Evolutionary conservation across 805 yeast genomes (phyloP), one percentile per base, ranked within the genome.

Genomic region (Myxozyma sirexii): DNA sequence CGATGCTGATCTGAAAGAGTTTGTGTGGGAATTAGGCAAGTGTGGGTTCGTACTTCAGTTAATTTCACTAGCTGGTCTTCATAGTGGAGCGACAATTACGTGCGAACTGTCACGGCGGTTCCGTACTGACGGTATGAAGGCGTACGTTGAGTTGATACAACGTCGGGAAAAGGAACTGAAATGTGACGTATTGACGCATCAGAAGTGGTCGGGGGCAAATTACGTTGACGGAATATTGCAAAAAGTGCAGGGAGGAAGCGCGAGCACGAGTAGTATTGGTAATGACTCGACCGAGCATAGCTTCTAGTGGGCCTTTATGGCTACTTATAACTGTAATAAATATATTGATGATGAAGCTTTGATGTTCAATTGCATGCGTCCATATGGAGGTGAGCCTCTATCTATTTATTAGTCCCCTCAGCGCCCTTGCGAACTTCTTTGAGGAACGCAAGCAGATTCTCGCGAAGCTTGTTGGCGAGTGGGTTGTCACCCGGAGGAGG

Each of bases 121-220:
- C 72, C 76, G 75, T 61, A 64, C 71, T 3, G 78, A 82, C 13
- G 88, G 88, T 1, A 84, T 84, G 86, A 74, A 76, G 63, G 85
- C 86, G 0, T 83, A 83, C 63, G 85, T 83, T 15, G 80, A 80
- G 15, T 65, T 76, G 21, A 82, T 83, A 3, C 87, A 83, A 71
- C 69, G 70, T 23, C 71, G 71, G 56, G 86, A 83, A 68, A 76
- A 74, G 63, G 77, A 71, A 19, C 60, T 74, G 4, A 74, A 75
- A 2, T 79, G 84, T 63, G 86, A 83, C 65, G 78, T 83, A 2
- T 71, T 83, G 64, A 83, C 84, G 7, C 87, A 83, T 65, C 87
- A 83, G 68, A 80, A 77, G 63, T 83, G 87, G 87, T 80, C 84
- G 3, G 87, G 87, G 5, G 84, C 84, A n/a, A 79, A 80, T 66